Base-by-base conservation (phyloP, 2,329 filamentous ascomycete species). In the Sphaceloma murrayae region DNA sequence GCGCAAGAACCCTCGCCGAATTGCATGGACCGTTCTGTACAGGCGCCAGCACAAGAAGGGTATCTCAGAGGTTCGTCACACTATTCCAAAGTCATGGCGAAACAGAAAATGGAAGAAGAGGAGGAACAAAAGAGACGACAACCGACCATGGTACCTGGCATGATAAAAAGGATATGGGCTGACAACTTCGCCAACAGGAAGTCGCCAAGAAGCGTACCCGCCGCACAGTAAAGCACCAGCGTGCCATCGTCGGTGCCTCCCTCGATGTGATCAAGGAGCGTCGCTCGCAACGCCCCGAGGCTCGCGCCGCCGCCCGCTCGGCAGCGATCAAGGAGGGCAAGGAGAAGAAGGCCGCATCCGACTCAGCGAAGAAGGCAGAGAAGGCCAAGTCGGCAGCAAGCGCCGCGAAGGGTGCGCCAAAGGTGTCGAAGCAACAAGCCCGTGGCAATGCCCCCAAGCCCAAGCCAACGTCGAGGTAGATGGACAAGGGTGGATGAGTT, bases 231-330 rank as follows among this genome's bases (percentile, higher is more conserved):
- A 98, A 98, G 85, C 71, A 85, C 70, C 91, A 98, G 80, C 88
- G 91, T 77, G 89, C 83, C 67, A 94, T 98, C 70, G 91, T 98
- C 61, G 91, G 91, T 79, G 91, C 91, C 59, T 95, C 91, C 54
- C 88, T 98, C 70, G 91, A 98, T 68, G 87, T 96, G 66, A 96
- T 98, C 80, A 96, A 95, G 82, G 91, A 98, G 82, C 86, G 86
- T 75, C 88, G 91, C 65, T 71, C 78, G 61, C 81, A 86, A 78
- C 86, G 91, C 69, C 91, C 91, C 60, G 91, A 96, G 77, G 89
- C 87, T 67, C 88, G 91, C 68, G 77, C 80, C 62, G 91, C 91
- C 62, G 88, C 87, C 65, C 89, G 91, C 66, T 74, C 77, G 58
- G 75, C 80, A 60, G 89, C 91, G 68, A 88, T 96, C 75, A 89